Conservation (phyloP, 805 yeast genomes). For the Candida endomychidarum region DNA sequence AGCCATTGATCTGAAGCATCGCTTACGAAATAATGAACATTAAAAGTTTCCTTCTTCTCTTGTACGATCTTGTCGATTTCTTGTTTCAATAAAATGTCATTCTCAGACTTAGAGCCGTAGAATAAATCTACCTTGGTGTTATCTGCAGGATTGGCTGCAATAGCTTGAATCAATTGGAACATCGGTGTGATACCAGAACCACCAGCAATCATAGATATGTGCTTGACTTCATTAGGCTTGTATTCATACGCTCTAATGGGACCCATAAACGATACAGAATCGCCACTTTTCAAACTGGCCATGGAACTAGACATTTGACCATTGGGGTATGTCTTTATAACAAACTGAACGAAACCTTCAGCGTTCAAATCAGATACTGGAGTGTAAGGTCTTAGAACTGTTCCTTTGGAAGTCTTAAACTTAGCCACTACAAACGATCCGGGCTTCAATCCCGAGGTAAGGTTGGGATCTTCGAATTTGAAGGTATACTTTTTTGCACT, state of each 20-base stretch:
- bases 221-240: conserved; percentile 79
- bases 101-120: conserved; percentile 75
- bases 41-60: conserved; percentile 74
- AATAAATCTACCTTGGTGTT: conserved; percentile 81
- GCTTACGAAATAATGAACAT: conserved; percentile 78
- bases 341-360: conserved; percentile 74
- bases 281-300: conserved; percentile 67
- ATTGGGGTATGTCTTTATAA: conserved; percentile 78
- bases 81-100: conserved; percentile 78
- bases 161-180: conserved; percentile 78
- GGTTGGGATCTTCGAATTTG: conserved; percentile 63
- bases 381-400: conserved; percentile 85
- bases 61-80: conserved; percentile 71
- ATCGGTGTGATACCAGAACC: conserved; percentile 97
- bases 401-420: conserved; percentile 79
- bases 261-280: conserved; percentile 88
- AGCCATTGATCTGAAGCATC: conserved; percentile 47
- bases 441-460: conserved; percentile 69
- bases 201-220: conserved; percentile 85
- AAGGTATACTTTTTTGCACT: conserved; percentile 72
- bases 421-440: conserved; percentile 84
- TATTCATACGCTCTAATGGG: conserved; percentile 90
- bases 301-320: conserved; percentile 85
- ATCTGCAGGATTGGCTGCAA: conserved; percentile 78
- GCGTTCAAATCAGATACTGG: conserved; percentile 73